Evolutionary conservation across 345 rosid species (phyloP).

Genomic region (Heritiera littoralis): DNA sequence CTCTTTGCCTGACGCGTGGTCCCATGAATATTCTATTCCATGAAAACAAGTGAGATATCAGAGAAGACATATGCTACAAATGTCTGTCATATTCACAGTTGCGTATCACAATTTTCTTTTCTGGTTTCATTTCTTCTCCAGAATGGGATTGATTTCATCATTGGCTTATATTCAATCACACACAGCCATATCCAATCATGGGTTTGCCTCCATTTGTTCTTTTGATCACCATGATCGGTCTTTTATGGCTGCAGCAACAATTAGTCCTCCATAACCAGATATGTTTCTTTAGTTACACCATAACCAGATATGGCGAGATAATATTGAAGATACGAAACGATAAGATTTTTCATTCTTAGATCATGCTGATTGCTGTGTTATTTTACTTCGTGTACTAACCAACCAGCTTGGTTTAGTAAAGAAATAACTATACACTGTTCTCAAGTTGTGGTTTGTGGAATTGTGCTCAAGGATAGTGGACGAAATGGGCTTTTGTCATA

Average conservation of each 20-base stretch:
- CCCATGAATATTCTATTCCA: background rate
- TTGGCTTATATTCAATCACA: background rate
- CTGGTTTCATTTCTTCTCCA: background rate
- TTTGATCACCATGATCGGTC: background rate
- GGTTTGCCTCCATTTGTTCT: background rate
- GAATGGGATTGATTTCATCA: background rate
- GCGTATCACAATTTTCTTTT: slow-evolving; percentile 3
- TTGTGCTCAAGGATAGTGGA: background rate
- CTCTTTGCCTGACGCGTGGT: slow-evolving; percentile 1
- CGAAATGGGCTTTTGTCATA: slow-evolving; percentile 17
- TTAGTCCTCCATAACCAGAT: background rate
- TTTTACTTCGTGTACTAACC: background rate
- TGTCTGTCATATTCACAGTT: slow-evolving; percentile 7
- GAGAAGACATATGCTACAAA: background rate
- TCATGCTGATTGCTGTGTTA: no score
- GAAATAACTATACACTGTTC: slow-evolving; percentile 1
- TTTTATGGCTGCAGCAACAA: background rate
- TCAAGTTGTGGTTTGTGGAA: background rate
- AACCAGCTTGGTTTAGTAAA: background rate
- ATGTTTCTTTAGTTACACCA: background rate
- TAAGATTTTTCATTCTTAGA: slow-evolving; percentile 29
- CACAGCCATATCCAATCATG: slow-evolving; percentile 9
- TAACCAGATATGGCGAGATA: slow-evolving; percentile 20
- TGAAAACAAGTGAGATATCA: background rate
- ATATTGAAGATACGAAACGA: slow-evolving; percentile 29